phyloP scores from a whole-genome alignment of 805 yeast species.

The Ogataea ganodermae region DNA sequence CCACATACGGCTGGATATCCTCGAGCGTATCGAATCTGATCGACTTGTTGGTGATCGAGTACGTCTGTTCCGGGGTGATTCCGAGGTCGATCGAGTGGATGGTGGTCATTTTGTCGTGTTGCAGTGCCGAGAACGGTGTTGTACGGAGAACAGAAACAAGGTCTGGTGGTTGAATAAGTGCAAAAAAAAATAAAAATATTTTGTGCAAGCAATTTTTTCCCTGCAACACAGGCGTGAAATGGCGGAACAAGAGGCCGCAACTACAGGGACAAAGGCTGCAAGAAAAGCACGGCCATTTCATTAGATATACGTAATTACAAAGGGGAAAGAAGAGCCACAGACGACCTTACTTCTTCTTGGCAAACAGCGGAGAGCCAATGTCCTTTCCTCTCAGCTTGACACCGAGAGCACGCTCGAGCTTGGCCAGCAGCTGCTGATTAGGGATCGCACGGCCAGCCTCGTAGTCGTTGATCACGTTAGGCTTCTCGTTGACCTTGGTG shows the following conservation, averaged over 20 bases:
- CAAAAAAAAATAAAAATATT: not conserved
- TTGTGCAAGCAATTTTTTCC: not conserved
- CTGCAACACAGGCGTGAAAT: no score
- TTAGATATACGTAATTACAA: constrained; percentile 7
- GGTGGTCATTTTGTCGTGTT: constrained; percentile 35
- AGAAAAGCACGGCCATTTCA: constrained; percentile 7
- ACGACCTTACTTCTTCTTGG: constrained; percentile 48
- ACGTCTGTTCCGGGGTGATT: constrained; percentile 49
- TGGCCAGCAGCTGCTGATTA: constrained; percentile 89
- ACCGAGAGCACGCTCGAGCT: constrained; percentile 92
- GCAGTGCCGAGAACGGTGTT: not conserved
- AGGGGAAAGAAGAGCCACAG: not conserved
- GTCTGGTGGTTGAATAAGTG: no score
- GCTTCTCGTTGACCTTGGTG: constrained; percentile 93
- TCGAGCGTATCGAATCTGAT: constrained; percentile 69
- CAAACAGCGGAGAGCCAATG: constrained; percentile 84
- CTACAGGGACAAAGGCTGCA: not conserved
- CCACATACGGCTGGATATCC: constrained; percentile 72
- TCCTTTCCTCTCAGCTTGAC: constrained; percentile 94
- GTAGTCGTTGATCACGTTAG: constrained; percentile 91
- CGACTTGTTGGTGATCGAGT: constrained; percentile 72
- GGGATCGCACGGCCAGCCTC: constrained; percentile 97
- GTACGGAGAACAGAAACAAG: not conserved
- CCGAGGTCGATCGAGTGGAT: constrained; percentile 35
- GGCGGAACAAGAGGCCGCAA: not conserved